These are phyloP conservation scores for Zizania latifolia DNA, from an alignment of 176 grass and related monocot genomes.

Conservation along the genomic window DNA sequence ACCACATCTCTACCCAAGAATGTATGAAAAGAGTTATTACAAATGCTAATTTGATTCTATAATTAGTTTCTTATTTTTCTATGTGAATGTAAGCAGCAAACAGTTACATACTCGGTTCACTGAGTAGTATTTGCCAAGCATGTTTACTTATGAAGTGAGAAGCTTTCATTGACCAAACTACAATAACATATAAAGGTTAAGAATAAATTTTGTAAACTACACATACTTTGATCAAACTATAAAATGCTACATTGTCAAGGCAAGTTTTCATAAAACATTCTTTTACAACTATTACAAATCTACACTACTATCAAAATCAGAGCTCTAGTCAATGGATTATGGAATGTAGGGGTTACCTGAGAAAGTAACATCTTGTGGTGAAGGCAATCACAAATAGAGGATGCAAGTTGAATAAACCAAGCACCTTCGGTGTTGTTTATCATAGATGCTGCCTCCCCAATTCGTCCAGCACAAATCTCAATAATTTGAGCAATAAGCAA, in stretches of 20 bases:
- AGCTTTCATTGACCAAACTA: too few species aligned
- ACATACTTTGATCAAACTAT: background rate
- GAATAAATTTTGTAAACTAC: background rate
- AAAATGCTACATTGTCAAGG: background rate
- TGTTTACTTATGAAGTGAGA: too few species aligned
- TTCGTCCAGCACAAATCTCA: slow-evolving; percentile 65
- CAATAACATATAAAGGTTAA: background rate
- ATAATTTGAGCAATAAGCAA: slow-evolving; percentile 55
- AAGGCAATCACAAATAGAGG: slow-evolving; percentile 37
- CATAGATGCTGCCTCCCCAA: slow-evolving; percentile 1
- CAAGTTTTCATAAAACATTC: background rate
- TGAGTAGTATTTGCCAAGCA: too few species aligned
- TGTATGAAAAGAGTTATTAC: background rate
- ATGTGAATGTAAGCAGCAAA: background rate
- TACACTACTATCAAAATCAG: background rate
- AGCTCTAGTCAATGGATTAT: background rate
- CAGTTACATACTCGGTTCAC: background rate
- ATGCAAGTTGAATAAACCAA: slow-evolving; percentile 34
- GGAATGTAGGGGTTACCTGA: slow-evolving; percentile 19
- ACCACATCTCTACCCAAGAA: background rate
- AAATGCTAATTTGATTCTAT: background rate
- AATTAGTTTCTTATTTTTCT: background rate
- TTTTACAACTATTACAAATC: background rate
- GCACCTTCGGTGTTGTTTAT: background rate
- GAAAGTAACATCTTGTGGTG: slow-evolving; percentile 4